phyloP scores from a whole-genome alignment of 2,329 filamentous ascomycete species.

The Xylaria multiplex region DNA sequence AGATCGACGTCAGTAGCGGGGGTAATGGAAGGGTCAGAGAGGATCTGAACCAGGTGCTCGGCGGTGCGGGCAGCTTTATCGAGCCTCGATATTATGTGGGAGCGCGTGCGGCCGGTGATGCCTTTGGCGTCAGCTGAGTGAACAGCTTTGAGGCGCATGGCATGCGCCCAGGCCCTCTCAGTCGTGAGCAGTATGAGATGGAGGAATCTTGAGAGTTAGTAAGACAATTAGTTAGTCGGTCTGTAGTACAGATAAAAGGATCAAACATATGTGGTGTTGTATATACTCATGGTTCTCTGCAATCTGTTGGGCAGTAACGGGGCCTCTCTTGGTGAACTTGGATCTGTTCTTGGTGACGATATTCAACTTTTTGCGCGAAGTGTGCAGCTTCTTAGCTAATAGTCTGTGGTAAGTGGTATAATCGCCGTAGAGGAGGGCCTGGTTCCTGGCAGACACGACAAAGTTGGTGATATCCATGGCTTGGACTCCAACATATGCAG shows the following conservation, averaged over 20 bases:
- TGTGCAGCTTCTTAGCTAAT: slow-evolving; percentile 82
- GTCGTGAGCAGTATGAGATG: slow-evolving; percentile 84
- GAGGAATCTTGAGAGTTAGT: slow-evolving; percentile 66
- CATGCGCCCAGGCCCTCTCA: slow-evolving; percentile 94
- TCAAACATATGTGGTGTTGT: neutral
- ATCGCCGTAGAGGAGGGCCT: slow-evolving; percentile 87
- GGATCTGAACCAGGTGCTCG: slow-evolving; percentile 70
- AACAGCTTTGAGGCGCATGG: slow-evolving; percentile 90
- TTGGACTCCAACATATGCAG: neutral
- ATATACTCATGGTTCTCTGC: slow-evolving; percentile 77
- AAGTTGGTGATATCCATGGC: slow-evolving; percentile 91
- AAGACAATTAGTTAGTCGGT: too few species aligned
- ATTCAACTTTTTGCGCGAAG: slow-evolving; percentile 84
- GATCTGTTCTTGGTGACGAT: slow-evolving; percentile 85
- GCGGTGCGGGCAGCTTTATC: slow-evolving; percentile 81
- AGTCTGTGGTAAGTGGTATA: slow-evolving; percentile 85
- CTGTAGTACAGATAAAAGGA: too few species aligned
- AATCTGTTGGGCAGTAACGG: slow-evolving; percentile 79
- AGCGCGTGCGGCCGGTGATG: slow-evolving; percentile 80
- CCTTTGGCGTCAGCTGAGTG: slow-evolving; percentile 83
- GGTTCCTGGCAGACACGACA: slow-evolving; percentile 80
- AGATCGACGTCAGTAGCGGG: slow-evolving; percentile 76
- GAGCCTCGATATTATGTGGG: slow-evolving; percentile 88
- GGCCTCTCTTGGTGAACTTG: slow-evolving; percentile 79
- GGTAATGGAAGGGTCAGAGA: slow-evolving; percentile 71